Evolutionary conservation across 257 asterid genomes (phyloP), one percentile per base, ranked within the genome.

Genomic region (Solanum appendiculatum): DNA sequence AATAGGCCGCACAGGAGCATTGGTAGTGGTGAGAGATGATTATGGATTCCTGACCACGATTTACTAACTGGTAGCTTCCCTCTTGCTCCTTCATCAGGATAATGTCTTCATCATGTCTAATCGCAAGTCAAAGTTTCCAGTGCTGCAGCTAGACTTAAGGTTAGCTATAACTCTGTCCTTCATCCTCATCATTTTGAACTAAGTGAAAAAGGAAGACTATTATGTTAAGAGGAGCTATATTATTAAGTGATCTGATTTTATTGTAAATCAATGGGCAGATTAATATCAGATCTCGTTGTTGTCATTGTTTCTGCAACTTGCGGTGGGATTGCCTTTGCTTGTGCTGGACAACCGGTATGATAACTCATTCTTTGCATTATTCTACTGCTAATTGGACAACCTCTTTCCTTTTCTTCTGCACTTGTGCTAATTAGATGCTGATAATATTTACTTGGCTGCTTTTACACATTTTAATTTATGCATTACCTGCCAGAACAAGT

Each of bases 251-350:
- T 70, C 87, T 48, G 83, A 46, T 31, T 85, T 42, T 85, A 29
- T 46, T 69, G 39, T 64, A 7, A 23, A 37, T 48, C 63, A 78
- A 78, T 78, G 37, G 84, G 64, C 94, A 95, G 98, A 92, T 90
- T 94, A 89, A 93, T 95, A 89, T 94, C 98, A 29, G 98, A 95
- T 93, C 92, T 95, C 37, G 98, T 95, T 63, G 94, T 95, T 85
- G 95, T 94, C 87, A 95, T 95, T 91, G 98, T 95, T 77, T 94
- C 96, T 84, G 98, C 98, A 86, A 93, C 98, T 90, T 95, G 98
- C 89, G 98, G 98, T 83, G 98, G 98, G 54, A 94, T 95, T 88
- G 96, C 95, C 86, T 95, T 95, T 89, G 98, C 98, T 87, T 95
- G 94, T 90, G 95, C 93, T 88, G 98, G 98, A 91, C 98, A 94